Percentiles rank a stretch among this genome's conserved stretches.
These are phyloP conservation scores for Thymus mandschuricus DNA, from an alignment of 257 asterid genomes.

Conservation along the genomic window DNA sequence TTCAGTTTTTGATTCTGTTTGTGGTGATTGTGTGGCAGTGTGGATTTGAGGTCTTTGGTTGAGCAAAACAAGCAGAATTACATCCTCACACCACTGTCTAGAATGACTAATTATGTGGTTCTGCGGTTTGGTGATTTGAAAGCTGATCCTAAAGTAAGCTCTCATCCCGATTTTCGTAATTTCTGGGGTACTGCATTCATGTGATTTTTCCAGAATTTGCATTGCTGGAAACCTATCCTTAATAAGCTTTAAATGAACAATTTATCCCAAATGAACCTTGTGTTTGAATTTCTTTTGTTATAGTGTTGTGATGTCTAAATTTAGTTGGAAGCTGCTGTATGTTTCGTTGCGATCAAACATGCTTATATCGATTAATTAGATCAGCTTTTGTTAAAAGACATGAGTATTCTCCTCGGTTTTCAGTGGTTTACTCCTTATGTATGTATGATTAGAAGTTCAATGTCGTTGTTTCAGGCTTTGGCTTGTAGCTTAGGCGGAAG, in stretches of 20 bases:
- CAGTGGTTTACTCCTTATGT: background rate
- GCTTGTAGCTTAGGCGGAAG: constrained; percentile 67
- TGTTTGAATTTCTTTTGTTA: background rate
- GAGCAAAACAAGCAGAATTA: constrained; percentile 83
- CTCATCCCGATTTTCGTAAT: background rate
- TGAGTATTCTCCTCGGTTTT: no score
- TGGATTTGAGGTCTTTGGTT: constrained; percentile 84
- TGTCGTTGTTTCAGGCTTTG: constrained; percentile 54
- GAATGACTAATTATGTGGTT: constrained; percentile 95
- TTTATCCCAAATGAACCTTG: background rate
- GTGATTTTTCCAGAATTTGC: background rate
- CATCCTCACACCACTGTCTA: constrained; percentile 67
- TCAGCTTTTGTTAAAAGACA: background rate
- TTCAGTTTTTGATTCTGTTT: constrained; percentile 7
- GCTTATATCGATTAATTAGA: background rate
- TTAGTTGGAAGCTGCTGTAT: no score
- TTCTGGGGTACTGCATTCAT: background rate
- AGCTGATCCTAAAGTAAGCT: constrained; percentile 63
- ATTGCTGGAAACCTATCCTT: background rate
- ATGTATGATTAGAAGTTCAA: constrained; percentile 21
- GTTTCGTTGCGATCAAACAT: background rate
- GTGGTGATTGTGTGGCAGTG: constrained; percentile 56
- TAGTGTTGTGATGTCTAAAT: background rate
- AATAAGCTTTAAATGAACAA: no score
- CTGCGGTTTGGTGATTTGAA: constrained; percentile 68